A percentile compares a stretch with the other conserved stretches of the same genome.
These are phyloP conservation scores for Candolleomyces aberdarensis DNA, from an alignment of 768 basidiomycete species.

Conservation along the genomic window DNA sequence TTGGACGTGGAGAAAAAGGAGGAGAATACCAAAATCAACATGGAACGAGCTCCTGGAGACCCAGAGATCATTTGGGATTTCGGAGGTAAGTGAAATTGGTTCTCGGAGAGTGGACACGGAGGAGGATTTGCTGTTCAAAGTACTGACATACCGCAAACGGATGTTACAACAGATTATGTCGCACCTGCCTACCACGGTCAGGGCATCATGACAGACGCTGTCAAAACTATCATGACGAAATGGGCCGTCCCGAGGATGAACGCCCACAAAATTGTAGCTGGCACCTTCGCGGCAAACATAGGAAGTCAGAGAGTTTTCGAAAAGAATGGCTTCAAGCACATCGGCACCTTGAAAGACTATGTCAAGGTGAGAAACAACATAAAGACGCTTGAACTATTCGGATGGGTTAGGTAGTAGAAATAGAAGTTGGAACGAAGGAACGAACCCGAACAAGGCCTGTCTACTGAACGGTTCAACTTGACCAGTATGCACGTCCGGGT, in stretches of 20 bases:
- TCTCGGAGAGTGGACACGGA: background rate
- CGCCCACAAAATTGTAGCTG: slow-evolving; percentile 38
- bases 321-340: slow-evolving; percentile 25
- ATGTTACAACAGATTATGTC: slow-evolving; percentile 19
- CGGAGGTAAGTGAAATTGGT: slow-evolving; percentile 16
- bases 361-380: slow-evolving; percentile 17
- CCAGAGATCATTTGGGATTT: slow-evolving; percentile 40
- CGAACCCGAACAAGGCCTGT: too few relatives aligned
- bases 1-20: slow-evolving; percentile 1
- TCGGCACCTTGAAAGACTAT: slow-evolving; percentile 15
- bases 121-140: background rate
- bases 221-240: slow-evolving; percentile 46
- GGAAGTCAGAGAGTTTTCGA: slow-evolving; percentile 59
- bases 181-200: slow-evolving; percentile 23
- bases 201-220: slow-evolving; percentile 63
- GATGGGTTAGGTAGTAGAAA: slow-evolving; percentile 18
- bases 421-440: too few relatives aligned
- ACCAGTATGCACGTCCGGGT: too few relatives aligned
- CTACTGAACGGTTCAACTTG: too few relatives aligned
- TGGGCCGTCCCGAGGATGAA: slow-evolving; percentile 69
- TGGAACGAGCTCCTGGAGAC: slow-evolving; percentile 33
- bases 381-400: slow-evolving; percentile 20
- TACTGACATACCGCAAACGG: background rate
- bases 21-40: slow-evolving; percentile 35
- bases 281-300: slow-evolving; percentile 47